Conservation (phyloP, 148 eudicot species). For the Drosera capensis region DNA sequence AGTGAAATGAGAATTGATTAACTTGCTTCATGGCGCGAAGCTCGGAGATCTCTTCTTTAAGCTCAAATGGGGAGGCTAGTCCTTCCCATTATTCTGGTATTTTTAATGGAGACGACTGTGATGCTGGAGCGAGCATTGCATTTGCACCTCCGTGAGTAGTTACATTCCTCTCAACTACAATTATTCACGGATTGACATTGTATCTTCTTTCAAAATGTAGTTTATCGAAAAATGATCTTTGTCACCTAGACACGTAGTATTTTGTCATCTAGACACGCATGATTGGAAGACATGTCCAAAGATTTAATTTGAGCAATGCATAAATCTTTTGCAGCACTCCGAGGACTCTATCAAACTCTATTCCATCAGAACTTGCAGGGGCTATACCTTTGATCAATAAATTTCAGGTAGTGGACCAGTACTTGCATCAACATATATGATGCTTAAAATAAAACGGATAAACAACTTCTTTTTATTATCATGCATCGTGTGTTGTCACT, state of each 20-base stretch:
- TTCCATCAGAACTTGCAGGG: constrained; percentile 90
- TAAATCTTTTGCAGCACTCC: constrained; percentile 66
- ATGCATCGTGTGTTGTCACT: neutral
- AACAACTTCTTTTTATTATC: neutral
- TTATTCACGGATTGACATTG: neutral
- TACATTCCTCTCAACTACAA: constrained; percentile 4
- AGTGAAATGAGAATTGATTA: constrained; percentile 37
- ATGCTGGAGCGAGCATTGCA: constrained; percentile 42
- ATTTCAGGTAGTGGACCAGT: constrained; percentile 58
- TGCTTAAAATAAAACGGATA: neutral
- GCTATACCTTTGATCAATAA: constrained; percentile 89
- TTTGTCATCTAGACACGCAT: neutral
- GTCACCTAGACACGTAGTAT: neutral
- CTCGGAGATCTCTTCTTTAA: constrained; percentile 45
- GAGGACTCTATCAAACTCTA: constrained; percentile 64
- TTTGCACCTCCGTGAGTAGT: constrained; percentile 81
- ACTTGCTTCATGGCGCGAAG: constrained; percentile 50
- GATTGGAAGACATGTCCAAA: neutral
- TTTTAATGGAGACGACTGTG: constrained; percentile 82
- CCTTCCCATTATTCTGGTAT: constrained; percentile 46
- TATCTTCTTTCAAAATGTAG: neutral
- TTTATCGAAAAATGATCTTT: neutral
- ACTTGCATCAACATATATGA: neutral
- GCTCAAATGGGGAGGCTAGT: constrained; percentile 60
- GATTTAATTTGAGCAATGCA: neutral